Percentiles rank a stretch among this genome's conserved stretches.
phyloP scores from a whole-genome alignment of 1,284 basidiomycete genomes.

The Moesziomyces aphidis region DNA sequence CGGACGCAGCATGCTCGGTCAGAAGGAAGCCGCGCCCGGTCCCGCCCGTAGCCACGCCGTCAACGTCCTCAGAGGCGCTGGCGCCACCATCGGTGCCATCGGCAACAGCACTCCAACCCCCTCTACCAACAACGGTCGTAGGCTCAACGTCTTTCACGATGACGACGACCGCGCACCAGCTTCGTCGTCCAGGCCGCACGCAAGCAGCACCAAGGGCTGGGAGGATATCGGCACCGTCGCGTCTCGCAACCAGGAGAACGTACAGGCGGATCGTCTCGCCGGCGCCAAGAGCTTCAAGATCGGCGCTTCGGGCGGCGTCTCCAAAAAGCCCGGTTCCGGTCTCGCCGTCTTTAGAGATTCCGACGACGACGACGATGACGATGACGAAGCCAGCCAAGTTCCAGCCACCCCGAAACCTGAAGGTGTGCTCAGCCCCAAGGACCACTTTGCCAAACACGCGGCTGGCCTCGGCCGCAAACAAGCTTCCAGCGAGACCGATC shows the following conservation, averaged over 20 bases:
- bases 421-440: constrained; percentile 51
- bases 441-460: constrained; percentile 16
- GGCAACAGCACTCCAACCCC: constrained; percentile 20
- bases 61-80: constrained; percentile 41
- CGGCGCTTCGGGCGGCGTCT: constrained; percentile 37
- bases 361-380: constrained; percentile 67
- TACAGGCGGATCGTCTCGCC: constrained; percentile 34
- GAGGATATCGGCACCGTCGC: constrained; percentile 48
- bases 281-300: constrained; percentile 38
- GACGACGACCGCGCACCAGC: constrained; percentile 33
- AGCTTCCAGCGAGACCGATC: constrained; percentile 53
- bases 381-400: constrained; percentile 62
- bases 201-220: constrained; percentile 43
- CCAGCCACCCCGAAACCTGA: constrained; percentile 33
- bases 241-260: constrained; percentile 57
- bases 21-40: constrained; percentile 37
- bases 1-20: constrained; percentile 61
- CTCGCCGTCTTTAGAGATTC: constrained; percentile 66
- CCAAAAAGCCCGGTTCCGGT: constrained; percentile 46
- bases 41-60: constrained; percentile 44
- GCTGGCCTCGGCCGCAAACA: constrained; percentile 34
- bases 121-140: constrained; percentile 49
- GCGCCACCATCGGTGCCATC: constrained; percentile 22
- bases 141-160: constrained; percentile 58
- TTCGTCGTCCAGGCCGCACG: constrained; percentile 14